phyloP scores from a whole-genome alignment of 2,329 filamentous ascomycete species.

The Aspergillus sp. region DNA sequence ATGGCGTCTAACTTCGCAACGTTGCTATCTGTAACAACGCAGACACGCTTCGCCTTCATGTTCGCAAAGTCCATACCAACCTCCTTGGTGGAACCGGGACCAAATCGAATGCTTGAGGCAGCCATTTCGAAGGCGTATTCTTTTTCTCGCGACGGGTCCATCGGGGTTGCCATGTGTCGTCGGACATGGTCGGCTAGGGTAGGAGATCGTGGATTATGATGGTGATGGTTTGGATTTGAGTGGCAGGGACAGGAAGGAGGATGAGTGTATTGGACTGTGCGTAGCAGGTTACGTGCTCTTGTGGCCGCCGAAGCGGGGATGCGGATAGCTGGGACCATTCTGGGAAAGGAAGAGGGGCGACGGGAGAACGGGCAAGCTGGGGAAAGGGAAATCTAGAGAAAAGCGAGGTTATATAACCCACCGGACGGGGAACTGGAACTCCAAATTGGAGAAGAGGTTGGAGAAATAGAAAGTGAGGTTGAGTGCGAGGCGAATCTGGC shows the following conservation, averaged over 20 bases:
- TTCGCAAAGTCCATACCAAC: constrained; percentile 98
- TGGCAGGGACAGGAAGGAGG: constrained; percentile 90
- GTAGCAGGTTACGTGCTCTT: constrained; percentile 62
- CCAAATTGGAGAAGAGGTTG: not conserved
- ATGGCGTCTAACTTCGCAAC: constrained; percentile 83
- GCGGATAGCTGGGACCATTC: constrained; percentile 43
- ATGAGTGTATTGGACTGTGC: constrained; percentile 87
- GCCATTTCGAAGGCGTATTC: constrained; percentile 99
- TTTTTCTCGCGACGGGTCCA: constrained; percentile 71
- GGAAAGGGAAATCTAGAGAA: not conserved
- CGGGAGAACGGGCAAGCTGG: not conserved
- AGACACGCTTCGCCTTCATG: constrained; percentile 80
- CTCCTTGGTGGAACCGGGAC: constrained; percentile 88
- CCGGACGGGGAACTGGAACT: not conserved
- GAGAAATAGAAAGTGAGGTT: not conserved
- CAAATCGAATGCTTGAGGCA: constrained; percentile 89
- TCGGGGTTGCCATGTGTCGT: constrained; percentile 71
- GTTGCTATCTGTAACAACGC: constrained; percentile 85
- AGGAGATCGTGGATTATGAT: constrained; percentile 65
- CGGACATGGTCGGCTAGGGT: constrained; percentile 55
- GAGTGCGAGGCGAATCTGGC: not conserved
- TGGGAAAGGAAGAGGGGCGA: not conserved
- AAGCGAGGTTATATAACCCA: not conserved
- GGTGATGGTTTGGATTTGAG: constrained; percentile 79
- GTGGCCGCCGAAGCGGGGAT: constrained; percentile 48